These are phyloP conservation scores for Dimargaris xerosporica DNA, from an alignment of 192 early-diverging fungal species.

Conservation along the genomic window DNA sequence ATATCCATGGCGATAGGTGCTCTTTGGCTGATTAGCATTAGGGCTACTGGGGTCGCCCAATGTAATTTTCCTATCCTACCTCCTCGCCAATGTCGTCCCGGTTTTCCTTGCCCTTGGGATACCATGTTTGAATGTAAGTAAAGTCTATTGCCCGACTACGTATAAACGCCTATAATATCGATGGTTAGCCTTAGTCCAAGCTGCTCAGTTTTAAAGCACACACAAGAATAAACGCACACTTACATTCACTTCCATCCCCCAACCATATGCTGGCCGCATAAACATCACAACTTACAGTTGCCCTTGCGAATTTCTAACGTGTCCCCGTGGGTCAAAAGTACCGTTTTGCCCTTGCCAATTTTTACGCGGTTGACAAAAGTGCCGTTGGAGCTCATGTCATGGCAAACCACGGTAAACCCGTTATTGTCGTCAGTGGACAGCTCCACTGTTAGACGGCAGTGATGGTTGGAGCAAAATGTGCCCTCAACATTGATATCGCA, in stretches of 20 bases:
- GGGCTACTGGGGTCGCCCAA: too few species aligned
- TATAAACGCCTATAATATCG: not conserved
- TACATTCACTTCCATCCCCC: not conserved
- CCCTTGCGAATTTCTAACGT: conserved; percentile 34
- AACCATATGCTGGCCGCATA: not conserved
- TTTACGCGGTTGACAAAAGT: conserved; percentile 35
- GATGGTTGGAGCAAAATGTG: conserved; percentile 31
- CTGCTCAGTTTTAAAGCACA: not conserved
- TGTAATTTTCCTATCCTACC: too few species aligned
- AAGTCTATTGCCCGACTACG: conserved; percentile 18
- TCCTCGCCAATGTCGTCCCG: too few species aligned
- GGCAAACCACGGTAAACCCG: conserved; percentile 23
- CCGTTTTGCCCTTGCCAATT: conserved; percentile 35
- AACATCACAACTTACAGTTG: conserved; percentile 16
- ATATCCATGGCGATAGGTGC: too few species aligned
- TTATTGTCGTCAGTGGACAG: conserved; percentile 19
- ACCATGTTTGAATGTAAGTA: conserved; percentile 20
- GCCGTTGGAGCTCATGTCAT: conserved; percentile 44
- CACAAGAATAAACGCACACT: not conserved
- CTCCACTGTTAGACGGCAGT: conserved; percentile 24
- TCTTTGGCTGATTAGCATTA: too few species aligned
- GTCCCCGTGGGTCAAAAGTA: conserved; percentile 40
- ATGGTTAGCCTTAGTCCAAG: conserved; percentile 14
- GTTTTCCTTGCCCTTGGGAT: too few species aligned
- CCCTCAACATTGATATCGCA: conserved; percentile 27